phyloP scores from a whole-genome alignment of 1,284 basidiomycete genomes.

The Cutaneotrichosporon arboriforme region DNA sequence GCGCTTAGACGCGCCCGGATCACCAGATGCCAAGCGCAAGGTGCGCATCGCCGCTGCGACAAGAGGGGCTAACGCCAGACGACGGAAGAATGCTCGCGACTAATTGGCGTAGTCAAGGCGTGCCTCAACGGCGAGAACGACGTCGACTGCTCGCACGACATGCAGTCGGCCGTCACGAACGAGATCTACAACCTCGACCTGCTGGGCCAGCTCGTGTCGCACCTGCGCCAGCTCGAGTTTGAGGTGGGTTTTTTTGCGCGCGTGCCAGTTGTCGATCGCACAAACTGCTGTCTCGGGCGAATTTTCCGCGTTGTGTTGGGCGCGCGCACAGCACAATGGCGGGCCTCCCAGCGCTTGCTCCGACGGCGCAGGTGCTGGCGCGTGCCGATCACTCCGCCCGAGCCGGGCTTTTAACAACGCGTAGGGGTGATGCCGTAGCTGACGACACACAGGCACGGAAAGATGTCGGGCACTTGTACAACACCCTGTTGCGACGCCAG shows the following conservation, averaged over 20 bases:
- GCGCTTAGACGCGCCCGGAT: slow-evolving; percentile 61
- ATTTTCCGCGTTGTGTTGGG: too few relatives aligned
- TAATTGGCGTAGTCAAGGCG: slow-evolving; percentile 30
- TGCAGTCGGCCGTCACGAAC: slow-evolving; percentile 86
- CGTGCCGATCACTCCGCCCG: neutral
- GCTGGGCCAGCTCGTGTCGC: slow-evolving; percentile 70
- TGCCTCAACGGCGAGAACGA: slow-evolving; percentile 36
- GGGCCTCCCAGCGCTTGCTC: too few relatives aligned
- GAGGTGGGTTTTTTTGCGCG: slow-evolving; percentile 59
- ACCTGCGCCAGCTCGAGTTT: slow-evolving; percentile 86
- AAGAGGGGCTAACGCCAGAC: slow-evolving; percentile 4
- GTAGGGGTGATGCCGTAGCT: neutral
- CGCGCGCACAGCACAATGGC: too few relatives aligned
- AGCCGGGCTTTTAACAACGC: neutral
- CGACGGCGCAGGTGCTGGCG: too few relatives aligned
- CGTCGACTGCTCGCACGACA: slow-evolving; percentile 59
- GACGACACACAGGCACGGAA: slow-evolving; percentile 55
- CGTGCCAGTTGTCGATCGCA: neutral
- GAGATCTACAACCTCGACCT: slow-evolving; percentile 91
- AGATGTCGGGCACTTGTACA: slow-evolving; percentile 96
- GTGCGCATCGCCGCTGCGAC: slow-evolving; percentile 50
- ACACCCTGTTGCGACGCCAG: slow-evolving; percentile 86
- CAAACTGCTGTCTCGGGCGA: neutral
- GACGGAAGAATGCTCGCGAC: slow-evolving; percentile 32
- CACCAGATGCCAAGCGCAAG: slow-evolving; percentile 70